phyloP scores from a whole-genome alignment of 306 rosid species.

The Cicer arietinum region DNA sequence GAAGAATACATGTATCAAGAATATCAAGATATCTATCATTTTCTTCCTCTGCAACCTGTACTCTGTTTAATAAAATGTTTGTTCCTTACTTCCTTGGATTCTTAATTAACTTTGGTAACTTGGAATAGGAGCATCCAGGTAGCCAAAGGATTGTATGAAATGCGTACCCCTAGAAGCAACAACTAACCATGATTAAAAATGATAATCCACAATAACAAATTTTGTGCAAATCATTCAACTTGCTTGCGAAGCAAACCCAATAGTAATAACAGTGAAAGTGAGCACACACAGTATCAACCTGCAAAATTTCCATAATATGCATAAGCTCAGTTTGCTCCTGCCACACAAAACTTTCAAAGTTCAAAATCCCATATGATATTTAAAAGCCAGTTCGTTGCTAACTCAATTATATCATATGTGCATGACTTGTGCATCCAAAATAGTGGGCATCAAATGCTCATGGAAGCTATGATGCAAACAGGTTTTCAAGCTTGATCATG shows the following conservation, averaged over 20 bases:
- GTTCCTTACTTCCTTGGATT: not conserved
- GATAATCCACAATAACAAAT: slow-evolving; percentile 14
- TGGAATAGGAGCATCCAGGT: not conserved
- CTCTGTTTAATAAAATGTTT: slow-evolving; percentile 2
- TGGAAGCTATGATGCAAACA: slow-evolving; percentile 20
- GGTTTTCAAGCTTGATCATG: not conserved
- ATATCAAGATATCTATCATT: not conserved
- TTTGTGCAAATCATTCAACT: slow-evolving; percentile 10
- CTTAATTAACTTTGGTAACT: slow-evolving; percentile 12
- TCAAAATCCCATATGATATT: slow-evolving; percentile 14
- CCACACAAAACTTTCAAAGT: not conserved
- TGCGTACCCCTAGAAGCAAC: not conserved
- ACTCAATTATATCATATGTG: slow-evolving; percentile 1
- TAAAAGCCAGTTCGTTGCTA: not conserved
- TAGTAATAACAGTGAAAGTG: slow-evolving; percentile 11
- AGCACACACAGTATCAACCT: not conserved
- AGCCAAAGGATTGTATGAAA: slow-evolving; percentile 4
- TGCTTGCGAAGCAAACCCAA: slow-evolving; percentile 30
- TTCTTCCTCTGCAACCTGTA: not conserved
- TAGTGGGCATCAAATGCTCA: not conserved
- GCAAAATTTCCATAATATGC: slow-evolving; percentile 16
- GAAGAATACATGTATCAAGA: not conserved
- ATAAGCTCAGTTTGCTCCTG: not conserved
- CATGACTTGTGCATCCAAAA: slow-evolving; percentile 16
- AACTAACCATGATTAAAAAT: slow-evolving; percentile 1